Evolutionary conservation across 2,329 filamentous ascomycete species (phyloP), one percentile per base, ranked within the genome.

Genomic region (Sarocladium strictum): DNA sequence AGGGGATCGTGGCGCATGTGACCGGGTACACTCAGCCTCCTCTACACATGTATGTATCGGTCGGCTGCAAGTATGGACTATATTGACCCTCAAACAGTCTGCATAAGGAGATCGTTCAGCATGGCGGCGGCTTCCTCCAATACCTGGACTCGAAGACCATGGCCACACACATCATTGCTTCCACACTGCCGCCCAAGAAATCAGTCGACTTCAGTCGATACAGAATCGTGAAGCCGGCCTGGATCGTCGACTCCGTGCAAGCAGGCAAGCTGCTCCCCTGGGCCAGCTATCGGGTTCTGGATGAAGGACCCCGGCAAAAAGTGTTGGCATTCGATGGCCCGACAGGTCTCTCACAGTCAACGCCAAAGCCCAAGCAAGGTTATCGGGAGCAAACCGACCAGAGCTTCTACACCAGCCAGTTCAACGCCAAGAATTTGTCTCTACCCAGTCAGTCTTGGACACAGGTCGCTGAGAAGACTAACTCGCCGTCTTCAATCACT

Each of bases 11-110:
- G 12, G 90, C 87, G 10, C 90, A 97, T 70, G 87, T 99, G 23
- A 96, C 92, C 62, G 94, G 94, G 50, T 99, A 97, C 67, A 99
- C 94, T 0, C 93, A 97, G 63, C 94, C 94, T 1, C 90, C 92
- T 1, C 76, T 97, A 53, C 92, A 91, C 62, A 84, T 96, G 76
- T 76, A 63, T 63, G 76, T 67, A 11, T 11, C 12, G 23, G 6
- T 35, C 23, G 11, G n/a, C n/a, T n/a, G n/a, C n/a, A n/a, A n/a
- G 10, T 6, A 15, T 29, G 7, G n/a, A 29, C 7, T 53, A 27
- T 54, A 14, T 15, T 9, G 10, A n/a, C 5, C 26, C 78, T 51
- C 80, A 99, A 19, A 14, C 24, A 47, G 43, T 43, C 80, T 99
- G 17, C 93, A 96, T 72, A 84, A 78, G 53, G 79, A 96, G 57